Base-by-base conservation (phyloP, 345 rosid genomes). In the Barbarea vulgaris region DNA sequence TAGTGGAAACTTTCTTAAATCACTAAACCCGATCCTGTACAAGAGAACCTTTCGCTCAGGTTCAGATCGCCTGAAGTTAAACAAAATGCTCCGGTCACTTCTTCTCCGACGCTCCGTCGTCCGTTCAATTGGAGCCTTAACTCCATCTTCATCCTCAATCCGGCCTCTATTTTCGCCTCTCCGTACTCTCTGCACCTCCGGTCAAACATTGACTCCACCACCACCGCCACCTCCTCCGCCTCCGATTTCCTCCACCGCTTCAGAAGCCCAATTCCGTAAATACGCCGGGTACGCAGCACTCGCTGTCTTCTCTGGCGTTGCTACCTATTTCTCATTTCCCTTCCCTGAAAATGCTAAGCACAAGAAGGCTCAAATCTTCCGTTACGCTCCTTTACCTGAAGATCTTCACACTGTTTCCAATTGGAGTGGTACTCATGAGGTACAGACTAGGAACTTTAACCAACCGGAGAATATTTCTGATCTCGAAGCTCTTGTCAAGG, bases 391-490 rank as follows among this genome's bases (percentile, higher is more conserved):
- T 0, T 72, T 95, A 13, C 97, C 98, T 1, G 99, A 92, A 12
- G 99, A 95, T 71, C 97, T 95, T 52, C 98, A 95, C 79, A 87
- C 89, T 7, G 89, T 95, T 25, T 89, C 99, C 74, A 95, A 95
- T 76, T 92, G 97, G 99, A 95, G 99, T 41, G 96, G 96, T 12
- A 92, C 98, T 64, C 97, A 95, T 81, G 99, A 95, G 90, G 99
- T 95, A 21, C 97, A 84, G 84, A 95, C 99, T 69, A 87, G 94
- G 55, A 68, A 79, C 60, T 95, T 92, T 64, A 85, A 85, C 78
- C 98, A 95, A 80, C 99, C 98, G 6, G 97, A 92, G 84, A 83
- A 24, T 63, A 62, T 90, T 34, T 64, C 83, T 17, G 86, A 92
- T 63, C 84, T 92, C 60, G 96, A 89, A 89, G 73, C 82, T 21